Base-by-base conservation (phyloP, 768 basidiomycete species). In the Lactifluus hygrophoroides region DNA sequence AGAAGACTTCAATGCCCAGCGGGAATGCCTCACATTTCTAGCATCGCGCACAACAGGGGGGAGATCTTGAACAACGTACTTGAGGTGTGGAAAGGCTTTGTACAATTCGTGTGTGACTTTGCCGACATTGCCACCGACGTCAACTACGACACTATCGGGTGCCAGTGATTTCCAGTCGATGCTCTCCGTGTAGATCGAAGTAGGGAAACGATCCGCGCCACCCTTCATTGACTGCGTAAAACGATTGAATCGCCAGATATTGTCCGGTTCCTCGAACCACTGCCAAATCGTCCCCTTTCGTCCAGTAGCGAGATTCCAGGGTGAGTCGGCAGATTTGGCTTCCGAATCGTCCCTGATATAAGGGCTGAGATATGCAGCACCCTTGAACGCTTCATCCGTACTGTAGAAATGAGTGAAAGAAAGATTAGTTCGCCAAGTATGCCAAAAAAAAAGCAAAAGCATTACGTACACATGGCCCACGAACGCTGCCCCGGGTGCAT, bases 111-210 rank as follows among this genome's bases (percentile, higher is more conserved):
- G 66, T 2, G 71, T 65, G 17, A 70, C 64, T 44, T 74, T 72
- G 1, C 77, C 77, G 43, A 72, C 68, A 6, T 73, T 72, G 6
- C 75, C 72, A 14, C 74, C 76, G 13, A 77, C 68, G 64, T 77
- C 76, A 51, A 74, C 74, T 17, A 77, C 66, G 3, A 65, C 63
- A 3, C 71, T 63, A 13, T 67, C 69, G 4, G 37, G 9, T 14
- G 66, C 57, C 5, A 74, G 62, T n/a, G 64, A 44, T 0, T 61
- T 65, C 76, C 75, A 78, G 7, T 72, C 68, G 51, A 69, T 75
- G 0, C 65, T 27, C 19, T 46, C 53, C 6, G 49, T 46, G 19
- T 48, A 54, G 6, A 23, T 27, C 14, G 23, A 35, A 13, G 56
- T 14, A 48, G 51, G 37, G 51, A 52, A 47, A n/a, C 25, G 34